Percentiles rank a stretch among this genome's conserved stretches.
These are phyloP conservation scores for Metschnikowia peoriensis DNA, from an alignment of 805 yeast genomes.

Conservation along the genomic window DNA sequence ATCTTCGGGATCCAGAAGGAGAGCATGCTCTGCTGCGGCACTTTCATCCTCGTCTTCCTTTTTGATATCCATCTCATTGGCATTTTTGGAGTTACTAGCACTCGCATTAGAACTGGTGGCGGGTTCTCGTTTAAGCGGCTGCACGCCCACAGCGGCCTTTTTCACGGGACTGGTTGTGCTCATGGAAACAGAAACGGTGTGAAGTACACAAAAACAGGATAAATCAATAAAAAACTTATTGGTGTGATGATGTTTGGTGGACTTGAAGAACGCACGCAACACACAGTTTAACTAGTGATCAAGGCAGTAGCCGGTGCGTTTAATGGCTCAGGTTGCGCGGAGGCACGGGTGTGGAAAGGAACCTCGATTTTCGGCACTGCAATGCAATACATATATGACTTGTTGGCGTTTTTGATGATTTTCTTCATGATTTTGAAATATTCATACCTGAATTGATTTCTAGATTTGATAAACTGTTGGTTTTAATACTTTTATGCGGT, in stretches of 20 bases:
- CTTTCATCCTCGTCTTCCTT: slow-evolving; percentile 9
- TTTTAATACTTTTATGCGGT: neutral
- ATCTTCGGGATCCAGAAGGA: slow-evolving; percentile 44
- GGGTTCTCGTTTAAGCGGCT: slow-evolving; percentile 9
- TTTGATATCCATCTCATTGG: slow-evolving; percentile 1
- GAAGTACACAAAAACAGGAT: neutral
- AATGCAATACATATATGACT: neutral
- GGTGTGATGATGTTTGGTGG: slow-evolving; percentile 1
- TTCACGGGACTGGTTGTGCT: slow-evolving; percentile 15
- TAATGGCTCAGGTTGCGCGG: neutral
- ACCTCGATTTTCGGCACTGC: no score
- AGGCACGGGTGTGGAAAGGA: neutral
- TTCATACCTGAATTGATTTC: no score
- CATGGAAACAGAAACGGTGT: slow-evolving; percentile 2
- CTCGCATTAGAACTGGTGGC: neutral
- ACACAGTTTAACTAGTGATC: neutral
- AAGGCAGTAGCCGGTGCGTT: neutral
- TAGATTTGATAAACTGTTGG: neutral
- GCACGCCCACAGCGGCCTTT: slow-evolving; percentile 1
- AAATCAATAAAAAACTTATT: neutral
- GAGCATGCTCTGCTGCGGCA: slow-evolving; percentile 27
- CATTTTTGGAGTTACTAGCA: neutral
- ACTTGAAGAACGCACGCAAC: neutral
- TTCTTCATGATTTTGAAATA: no score
- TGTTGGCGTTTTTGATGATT: neutral